Evolutionary conservation across 106 monocot genomes (phyloP).

Genomic region (Allium fistulosum): DNA sequence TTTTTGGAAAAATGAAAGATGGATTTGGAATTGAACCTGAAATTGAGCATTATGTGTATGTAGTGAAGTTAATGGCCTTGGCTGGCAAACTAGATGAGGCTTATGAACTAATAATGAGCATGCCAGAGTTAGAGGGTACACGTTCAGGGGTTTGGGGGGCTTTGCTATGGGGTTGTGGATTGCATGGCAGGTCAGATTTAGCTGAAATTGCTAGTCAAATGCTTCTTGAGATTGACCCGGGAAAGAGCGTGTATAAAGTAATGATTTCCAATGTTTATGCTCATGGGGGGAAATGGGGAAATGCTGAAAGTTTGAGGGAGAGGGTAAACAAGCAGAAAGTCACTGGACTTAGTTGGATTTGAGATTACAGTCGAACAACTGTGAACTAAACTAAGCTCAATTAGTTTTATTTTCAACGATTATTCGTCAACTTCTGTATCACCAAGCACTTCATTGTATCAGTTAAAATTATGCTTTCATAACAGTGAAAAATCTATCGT

Average conservation of each 20-base stretch:
- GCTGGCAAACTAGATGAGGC: slow-evolving; percentile 47
- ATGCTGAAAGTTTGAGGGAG: slow-evolving; percentile 33
- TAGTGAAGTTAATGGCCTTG: slow-evolving; percentile 52
- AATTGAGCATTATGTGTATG: slow-evolving; percentile 65
- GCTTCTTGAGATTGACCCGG: slow-evolving; percentile 36
- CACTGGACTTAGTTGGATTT: slow-evolving; percentile 48
- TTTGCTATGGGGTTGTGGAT: slow-evolving; percentile 57
- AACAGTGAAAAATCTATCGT: too few species aligned
- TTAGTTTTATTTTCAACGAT: too few species aligned
- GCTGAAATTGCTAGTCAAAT: slow-evolving; percentile 27
- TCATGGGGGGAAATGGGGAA: slow-evolving; percentile 43
- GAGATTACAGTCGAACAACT: not conserved
- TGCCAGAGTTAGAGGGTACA: slow-evolving; percentile 38
- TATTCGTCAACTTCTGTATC: too few species aligned
- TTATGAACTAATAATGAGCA: slow-evolving; percentile 41
- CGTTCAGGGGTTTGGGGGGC: slow-evolving; percentile 67
- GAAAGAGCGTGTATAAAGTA: slow-evolving; percentile 43
- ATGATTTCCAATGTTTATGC: slow-evolving; percentile 69
- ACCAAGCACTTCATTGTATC: too few species aligned
- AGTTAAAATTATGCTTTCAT: too few species aligned
- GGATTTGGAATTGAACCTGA: slow-evolving; percentile 34
- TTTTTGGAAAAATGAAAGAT: slow-evolving; percentile 43
- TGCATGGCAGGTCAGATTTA: slow-evolving; percentile 42
- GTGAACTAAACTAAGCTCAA: too few species aligned
- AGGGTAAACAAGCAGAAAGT: slow-evolving; percentile 22